Base-by-base conservation (phyloP, 257 asterid genomes). In the Lantana camara region DNA sequence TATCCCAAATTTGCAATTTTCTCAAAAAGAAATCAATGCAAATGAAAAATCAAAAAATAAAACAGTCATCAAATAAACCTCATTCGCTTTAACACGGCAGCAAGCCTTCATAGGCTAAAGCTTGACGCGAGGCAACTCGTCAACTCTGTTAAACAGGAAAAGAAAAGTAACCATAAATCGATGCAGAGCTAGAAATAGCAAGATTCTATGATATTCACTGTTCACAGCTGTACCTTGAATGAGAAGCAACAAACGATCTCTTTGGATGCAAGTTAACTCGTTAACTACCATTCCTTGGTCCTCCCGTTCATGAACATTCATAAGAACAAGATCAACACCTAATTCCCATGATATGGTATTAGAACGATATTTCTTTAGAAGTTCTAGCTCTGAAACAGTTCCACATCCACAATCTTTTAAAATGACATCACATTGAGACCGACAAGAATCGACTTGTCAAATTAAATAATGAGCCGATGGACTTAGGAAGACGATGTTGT, bases 321-420 rank as follows among this genome's bases (percentile, higher is more conserved):
- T 60, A 41, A 92, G 90, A 61, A 80, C 77, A 48, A 52, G 70
- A 78, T 85, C 75, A 72, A 75, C 83, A 54, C 79, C 89, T 17
- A 82, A 83, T 68, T 79, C 71, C 98, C 98, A 92, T 54, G 96
- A 82, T 17, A 76, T 63, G 37, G 95, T 75, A 75, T 87, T 94
- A 56, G n/a, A 61, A 57, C 80, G 79, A 68, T 83, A 79, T 66
- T 81, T 76, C 60, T 81, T 82, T 53, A 89, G 78, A 74, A 78
- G 87, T 57, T n/a, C n/a, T 67, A 92, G 83, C 84, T 89, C 98
- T n/a, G 78, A 64, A 84, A 80, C 60, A 66, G 64, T 87, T 67
- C n/a, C 50, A 89, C 83, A 69, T 83, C 84, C 71, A 49, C 80
- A 60, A 77, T 74, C 79, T 73, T 80, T 75, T 81, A 92, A 78